Evolutionary conservation across 768 basidiomycete genomes (phyloP).

Genomic region (Sporobolomyces pararoseus): DNA sequence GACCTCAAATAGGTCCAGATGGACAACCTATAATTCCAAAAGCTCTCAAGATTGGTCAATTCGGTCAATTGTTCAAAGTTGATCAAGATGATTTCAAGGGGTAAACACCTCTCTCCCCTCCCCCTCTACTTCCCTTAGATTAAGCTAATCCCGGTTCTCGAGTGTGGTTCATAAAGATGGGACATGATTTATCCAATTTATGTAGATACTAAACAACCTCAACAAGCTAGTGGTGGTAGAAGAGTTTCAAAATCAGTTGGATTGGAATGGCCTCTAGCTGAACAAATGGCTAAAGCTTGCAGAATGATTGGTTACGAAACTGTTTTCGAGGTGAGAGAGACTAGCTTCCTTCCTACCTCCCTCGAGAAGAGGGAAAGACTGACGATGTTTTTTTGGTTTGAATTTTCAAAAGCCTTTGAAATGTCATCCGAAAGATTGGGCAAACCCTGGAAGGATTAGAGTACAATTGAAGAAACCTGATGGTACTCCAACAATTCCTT

Average conservation of each 20-base stretch:
- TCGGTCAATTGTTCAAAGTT: conserved; percentile 7
- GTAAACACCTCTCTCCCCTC: conserved; percentile 7
- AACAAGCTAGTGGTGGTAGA: conserved; percentile 74
- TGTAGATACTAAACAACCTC: conserved; percentile 88
- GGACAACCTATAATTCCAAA: conserved; percentile 6
- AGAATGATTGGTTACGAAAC: conserved; percentile 69
- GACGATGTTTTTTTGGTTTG: neutral
- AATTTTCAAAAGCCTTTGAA: conserved; percentile 61
- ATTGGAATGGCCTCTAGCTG: conserved; percentile 92
- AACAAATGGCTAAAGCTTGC: conserved; percentile 83
- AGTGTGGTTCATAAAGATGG: conserved; percentile 19
- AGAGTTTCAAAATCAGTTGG: conserved; percentile 72
- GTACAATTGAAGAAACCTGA: conserved; percentile 57
- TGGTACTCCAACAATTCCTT: conserved; percentile 48
- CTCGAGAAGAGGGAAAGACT: neutral
- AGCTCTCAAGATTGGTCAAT: neutral
- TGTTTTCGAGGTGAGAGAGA: conserved; percentile 73
- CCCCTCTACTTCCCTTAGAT: neutral
- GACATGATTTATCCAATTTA: conserved; percentile 79
- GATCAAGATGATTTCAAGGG: neutral
- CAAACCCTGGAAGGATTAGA: conserved; percentile 90
- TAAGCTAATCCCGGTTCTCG: neutral
- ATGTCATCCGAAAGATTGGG: conserved; percentile 93
- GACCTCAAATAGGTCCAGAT: neutral
- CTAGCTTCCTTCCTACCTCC: conserved; percentile 8